Evolutionary conservation across 306 rosid species (phyloP).

Genomic region (Sphenostylis stenocarpa): DNA sequence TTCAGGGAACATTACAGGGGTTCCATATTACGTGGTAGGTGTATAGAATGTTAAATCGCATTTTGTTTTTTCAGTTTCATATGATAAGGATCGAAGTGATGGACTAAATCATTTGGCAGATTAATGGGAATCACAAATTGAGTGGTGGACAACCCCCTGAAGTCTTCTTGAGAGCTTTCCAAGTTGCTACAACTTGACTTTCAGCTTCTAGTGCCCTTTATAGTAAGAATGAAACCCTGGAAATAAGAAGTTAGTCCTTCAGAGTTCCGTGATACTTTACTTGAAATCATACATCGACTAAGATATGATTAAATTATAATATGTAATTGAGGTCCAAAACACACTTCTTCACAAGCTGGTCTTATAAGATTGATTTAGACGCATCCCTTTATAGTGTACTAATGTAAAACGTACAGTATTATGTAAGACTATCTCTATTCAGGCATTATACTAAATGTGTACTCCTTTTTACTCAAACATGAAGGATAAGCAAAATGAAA

Average conservation of each 20-base stretch:
- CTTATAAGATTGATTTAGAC: too few relatives aligned
- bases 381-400: too few relatives aligned
- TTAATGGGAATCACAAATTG: slow-evolving; percentile 65
- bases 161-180: slow-evolving; percentile 71
- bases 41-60: slow-evolving; percentile 10
- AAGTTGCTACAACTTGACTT: slow-evolving; percentile 48
- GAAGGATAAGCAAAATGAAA: too few relatives aligned
- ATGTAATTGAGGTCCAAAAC: too few relatives aligned
- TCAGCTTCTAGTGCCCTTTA: not conserved
- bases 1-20: slow-evolving; percentile 63
- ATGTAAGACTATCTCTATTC: not conserved
- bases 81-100: not conserved
- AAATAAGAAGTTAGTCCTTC: slow-evolving; percentile 19
- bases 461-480: too few relatives aligned
- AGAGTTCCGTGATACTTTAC: not conserved
- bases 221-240: not conserved
- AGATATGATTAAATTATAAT: too few relatives aligned
- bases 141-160: slow-evolving; percentile 84
- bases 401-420: not conserved
- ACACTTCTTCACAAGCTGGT: too few relatives aligned
- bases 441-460: not conserved
- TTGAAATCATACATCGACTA: too few relatives aligned
- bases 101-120: slow-evolving; percentile 48
- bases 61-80: not conserved
- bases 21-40: slow-evolving; percentile 77